These are phyloP conservation scores for Escallonia rubra DNA, from an alignment of 129 eudicot species.

Conservation along the genomic window DNA sequence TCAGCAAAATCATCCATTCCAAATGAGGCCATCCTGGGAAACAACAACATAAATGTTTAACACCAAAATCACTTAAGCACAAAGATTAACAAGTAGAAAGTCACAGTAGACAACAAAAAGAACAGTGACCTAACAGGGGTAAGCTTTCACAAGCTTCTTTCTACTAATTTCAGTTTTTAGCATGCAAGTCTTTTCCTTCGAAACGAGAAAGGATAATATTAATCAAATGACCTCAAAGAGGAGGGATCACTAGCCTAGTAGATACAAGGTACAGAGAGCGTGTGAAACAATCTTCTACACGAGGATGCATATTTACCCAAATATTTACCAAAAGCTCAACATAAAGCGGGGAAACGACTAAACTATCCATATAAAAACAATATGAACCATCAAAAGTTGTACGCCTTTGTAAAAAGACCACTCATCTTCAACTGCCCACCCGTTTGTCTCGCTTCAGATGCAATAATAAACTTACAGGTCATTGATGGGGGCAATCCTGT, in stretches of 20 bases:
- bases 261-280: not conserved
- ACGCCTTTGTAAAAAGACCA: not conserved
- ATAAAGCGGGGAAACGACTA: too few species aligned
- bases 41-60: constrained; percentile 1
- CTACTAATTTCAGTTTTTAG: not conserved
- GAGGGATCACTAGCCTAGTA: not conserved
- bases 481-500: too few species aligned
- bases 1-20: constrained; percentile 95
- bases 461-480: not conserved
- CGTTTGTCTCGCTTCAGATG: not conserved
- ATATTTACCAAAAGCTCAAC: too few species aligned
- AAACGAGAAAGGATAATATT: not conserved
- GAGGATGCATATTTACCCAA: too few species aligned
- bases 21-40: constrained; percentile 83
- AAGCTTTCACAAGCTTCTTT: too few species aligned
- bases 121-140: too few species aligned
- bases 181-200: not conserved
- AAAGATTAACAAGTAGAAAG: not conserved
- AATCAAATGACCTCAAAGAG: not conserved
- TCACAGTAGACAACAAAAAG: too few species aligned
- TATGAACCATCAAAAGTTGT: too few species aligned
- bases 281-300: not conserved
- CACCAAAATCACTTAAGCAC: not conserved
- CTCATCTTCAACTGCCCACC: not conserved
- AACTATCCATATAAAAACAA: too few species aligned